A percentile compares a stretch with the other conserved stretches of the same genome.
Evolutionary conservation across 1,284 basidiomycete species (phyloP).

Genomic region (Xerocomus amazonicus): DNA sequence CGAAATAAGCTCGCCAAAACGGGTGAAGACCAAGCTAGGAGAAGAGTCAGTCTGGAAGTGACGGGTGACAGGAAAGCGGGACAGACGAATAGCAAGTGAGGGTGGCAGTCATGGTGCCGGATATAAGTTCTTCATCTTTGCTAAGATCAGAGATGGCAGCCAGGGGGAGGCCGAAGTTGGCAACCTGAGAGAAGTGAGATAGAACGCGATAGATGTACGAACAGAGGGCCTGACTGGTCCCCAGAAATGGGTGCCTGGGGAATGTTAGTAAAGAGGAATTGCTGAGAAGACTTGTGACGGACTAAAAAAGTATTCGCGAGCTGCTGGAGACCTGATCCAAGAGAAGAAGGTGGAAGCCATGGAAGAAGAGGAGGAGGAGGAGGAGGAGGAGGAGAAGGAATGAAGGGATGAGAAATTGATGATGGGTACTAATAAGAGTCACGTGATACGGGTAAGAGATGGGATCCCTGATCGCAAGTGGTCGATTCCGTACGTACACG

Average conservation of each 20-base stretch:
- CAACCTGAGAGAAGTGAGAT: constrained; percentile 55
- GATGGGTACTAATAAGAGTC: neutral
- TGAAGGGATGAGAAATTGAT: neutral
- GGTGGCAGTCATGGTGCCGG: constrained; percentile 91
- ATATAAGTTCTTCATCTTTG: constrained; percentile 95
- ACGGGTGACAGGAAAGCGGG: neutral
- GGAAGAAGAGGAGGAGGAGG: constrained; percentile 10
- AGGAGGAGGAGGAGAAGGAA: neutral
- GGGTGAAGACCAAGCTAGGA: constrained; percentile 86
- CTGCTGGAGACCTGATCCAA: constrained; percentile 87
- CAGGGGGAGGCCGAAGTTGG: constrained; percentile 95
- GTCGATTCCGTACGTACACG: neutral
- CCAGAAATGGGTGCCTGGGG: constrained; percentile 91
- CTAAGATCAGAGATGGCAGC: constrained; percentile 86
- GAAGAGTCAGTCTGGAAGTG: constrained; percentile 6
- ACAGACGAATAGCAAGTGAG: constrained; percentile 89
- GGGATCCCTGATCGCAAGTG: neutral
- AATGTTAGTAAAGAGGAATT: constrained; percentile 9
- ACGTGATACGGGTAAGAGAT: neutral
- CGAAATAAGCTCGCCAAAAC: constrained; percentile 62
- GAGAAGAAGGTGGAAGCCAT: constrained; percentile 82
- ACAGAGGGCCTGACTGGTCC: constrained; percentile 68
- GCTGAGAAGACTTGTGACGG: constrained; percentile 32
- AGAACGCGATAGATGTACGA: constrained; percentile 10
- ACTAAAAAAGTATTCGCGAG: constrained; percentile 93